Conservation (phyloP, 192 early-diverging fungal genomes). For the Phycomyces blakesleeanus region DNA sequence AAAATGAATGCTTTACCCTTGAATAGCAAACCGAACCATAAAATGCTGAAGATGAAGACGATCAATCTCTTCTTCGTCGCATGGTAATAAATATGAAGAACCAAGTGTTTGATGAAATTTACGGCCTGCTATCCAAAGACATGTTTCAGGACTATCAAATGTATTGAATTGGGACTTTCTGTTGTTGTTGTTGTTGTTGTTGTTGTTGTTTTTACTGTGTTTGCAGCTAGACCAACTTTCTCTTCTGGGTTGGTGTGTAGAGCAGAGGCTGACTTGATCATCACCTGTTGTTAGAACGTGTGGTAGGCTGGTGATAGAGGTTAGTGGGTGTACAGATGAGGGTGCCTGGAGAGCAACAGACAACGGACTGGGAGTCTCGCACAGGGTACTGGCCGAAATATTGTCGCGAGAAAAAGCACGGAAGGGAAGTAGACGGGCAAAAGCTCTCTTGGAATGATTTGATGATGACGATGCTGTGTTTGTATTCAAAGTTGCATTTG, state of each 20-base stretch:
- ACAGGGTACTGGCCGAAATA: background rate
- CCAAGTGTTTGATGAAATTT: conserved; percentile 36
- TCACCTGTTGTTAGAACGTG: background rate
- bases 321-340: conserved; percentile 8
- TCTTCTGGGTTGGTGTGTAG: background rate
- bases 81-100: conserved; percentile 45
- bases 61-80: conserved; percentile 51
- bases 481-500: too few species aligned
- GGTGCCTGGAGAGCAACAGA: background rate
- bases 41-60: conserved; percentile 50
- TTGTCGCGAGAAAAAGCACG: conserved; percentile 7
- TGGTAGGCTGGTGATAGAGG: background rate
- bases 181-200: too few species aligned
- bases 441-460: background rate
- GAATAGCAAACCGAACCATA: conserved; percentile 45
- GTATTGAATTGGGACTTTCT: background rate
- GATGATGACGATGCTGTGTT: too few species aligned
- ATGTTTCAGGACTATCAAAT: conserved; percentile 18
- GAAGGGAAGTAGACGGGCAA: conserved; percentile 17
- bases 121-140: conserved; percentile 32
- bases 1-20: too few species aligned
- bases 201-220: too few species aligned
- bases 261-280: background rate
- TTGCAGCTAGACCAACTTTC: background rate
- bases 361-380: background rate